phyloP scores from a whole-genome alignment of 2,329 filamentous ascomycete species.

The Aureobasidium subglaciale region DNA sequence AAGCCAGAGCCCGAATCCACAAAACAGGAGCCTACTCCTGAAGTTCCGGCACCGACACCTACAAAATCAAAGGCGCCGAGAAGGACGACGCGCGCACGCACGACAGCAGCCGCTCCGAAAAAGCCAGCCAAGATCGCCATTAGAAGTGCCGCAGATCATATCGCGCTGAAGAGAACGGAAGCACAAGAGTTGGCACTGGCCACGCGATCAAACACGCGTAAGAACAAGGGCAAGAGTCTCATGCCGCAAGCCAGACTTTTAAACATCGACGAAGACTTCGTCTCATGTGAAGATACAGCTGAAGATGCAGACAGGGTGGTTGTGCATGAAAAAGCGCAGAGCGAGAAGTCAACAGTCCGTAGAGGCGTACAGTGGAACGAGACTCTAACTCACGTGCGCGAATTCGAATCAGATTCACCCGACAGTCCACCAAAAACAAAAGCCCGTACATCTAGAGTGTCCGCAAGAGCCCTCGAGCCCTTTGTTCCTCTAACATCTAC shows the following conservation, averaged over 20 bases:
- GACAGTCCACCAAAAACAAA: background rate
- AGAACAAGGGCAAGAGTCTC: constrained; percentile 43
- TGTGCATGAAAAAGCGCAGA: constrained; percentile 20
- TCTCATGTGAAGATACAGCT: background rate
- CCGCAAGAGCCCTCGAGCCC: constrained; percentile 2
- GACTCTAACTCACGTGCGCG: constrained; percentile 39
- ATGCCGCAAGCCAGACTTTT: constrained; percentile 37
- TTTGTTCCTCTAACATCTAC: constrained; percentile 3
- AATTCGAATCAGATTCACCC: constrained; percentile 23
- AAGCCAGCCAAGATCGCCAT: constrained; percentile 36
- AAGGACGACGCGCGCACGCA: background rate
- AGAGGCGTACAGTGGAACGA: constrained; percentile 40
- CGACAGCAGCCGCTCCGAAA: background rate
- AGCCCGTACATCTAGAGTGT: background rate
- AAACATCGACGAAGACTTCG: constrained; percentile 32
- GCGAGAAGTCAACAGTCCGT: background rate
- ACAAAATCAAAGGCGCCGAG: background rate
- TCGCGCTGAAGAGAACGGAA: constrained; percentile 42
- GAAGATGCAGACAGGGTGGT: constrained; percentile 15
- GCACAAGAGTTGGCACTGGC: constrained; percentile 40
- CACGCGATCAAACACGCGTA: constrained; percentile 43
- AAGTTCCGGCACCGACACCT: background rate
- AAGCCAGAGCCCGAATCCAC: background rate
- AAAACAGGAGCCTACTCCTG: background rate
- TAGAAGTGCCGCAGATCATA: constrained; percentile 35